phyloP scores from a whole-genome alignment of 2,329 filamentous ascomycete species.

The Penicillium sp. region DNA sequence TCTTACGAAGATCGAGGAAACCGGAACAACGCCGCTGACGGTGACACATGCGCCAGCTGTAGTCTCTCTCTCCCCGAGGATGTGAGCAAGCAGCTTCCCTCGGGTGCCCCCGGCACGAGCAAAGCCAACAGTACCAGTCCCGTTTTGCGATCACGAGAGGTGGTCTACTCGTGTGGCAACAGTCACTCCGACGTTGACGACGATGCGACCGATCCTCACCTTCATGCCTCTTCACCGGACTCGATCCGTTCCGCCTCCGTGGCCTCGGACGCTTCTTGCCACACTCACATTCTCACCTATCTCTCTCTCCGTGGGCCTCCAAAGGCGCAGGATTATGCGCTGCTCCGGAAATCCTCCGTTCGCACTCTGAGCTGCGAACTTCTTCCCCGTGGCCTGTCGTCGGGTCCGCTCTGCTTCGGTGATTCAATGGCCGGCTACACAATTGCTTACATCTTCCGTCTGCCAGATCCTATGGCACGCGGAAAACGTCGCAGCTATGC shows the following conservation, averaged over 20 bases:
- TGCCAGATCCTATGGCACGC: slow-evolving; percentile 53
- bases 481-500: slow-evolving; percentile 54
- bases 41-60: slow-evolving; percentile 54
- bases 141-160: slow-evolving; percentile 50
- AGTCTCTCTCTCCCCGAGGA: slow-evolving; percentile 51
- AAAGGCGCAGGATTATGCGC: slow-evolving; percentile 49
- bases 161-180: slow-evolving; percentile 48
- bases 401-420: slow-evolving; percentile 55
- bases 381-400: slow-evolving; percentile 51
- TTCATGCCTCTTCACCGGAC: slow-evolving; percentile 35
- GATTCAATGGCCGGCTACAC: slow-evolving; percentile 53
- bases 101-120: slow-evolving; percentile 47
- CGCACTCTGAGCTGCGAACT: slow-evolving; percentile 54
- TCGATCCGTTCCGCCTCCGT: slow-evolving; percentile 39
- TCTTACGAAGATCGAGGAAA: slow-evolving; percentile 43
- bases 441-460: slow-evolving; percentile 55
- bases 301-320: slow-evolving; percentile 53
- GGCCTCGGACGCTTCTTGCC: slow-evolving; percentile 44
- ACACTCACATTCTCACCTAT: slow-evolving; percentile 54
- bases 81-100: slow-evolving; percentile 49
- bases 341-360: slow-evolving; percentile 53
- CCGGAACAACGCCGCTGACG: slow-evolving; percentile 41
- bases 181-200: slow-evolving; percentile 36
- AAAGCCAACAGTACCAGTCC: slow-evolving; percentile 49
- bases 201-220: slow-evolving; percentile 30